phyloP scores from a whole-genome alignment of 768 basidiomycete genomes.

The Agaricus bisporus region DNA sequence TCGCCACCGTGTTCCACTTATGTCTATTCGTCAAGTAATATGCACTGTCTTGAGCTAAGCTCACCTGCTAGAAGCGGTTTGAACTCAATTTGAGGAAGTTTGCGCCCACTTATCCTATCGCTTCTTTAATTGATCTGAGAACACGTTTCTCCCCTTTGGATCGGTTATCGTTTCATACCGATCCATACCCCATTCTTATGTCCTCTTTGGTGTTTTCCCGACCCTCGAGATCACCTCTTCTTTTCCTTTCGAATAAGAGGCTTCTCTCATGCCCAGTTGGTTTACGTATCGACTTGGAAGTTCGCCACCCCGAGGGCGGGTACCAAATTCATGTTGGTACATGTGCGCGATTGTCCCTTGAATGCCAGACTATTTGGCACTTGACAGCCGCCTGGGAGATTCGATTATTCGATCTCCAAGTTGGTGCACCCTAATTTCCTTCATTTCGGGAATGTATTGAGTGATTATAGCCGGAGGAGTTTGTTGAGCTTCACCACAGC shows the following conservation, averaged over 20 bases:
- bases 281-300: too few relatives aligned
- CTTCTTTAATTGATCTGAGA: background rate
- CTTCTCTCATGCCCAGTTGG: background rate
- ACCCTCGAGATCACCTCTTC: too few relatives aligned
- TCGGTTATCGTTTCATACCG: background rate
- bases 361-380: background rate
- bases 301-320: too few relatives aligned
- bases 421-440: too few relatives aligned
- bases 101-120: background rate
- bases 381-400: background rate
- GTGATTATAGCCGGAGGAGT: background rate
- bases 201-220: background rate
- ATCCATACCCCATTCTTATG: background rate
- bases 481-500: too few relatives aligned
- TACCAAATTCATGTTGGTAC: too few relatives aligned
- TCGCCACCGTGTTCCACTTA: too few relatives aligned
- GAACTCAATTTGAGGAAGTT: background rate
- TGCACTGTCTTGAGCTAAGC: background rate
- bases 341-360: too few relatives aligned
- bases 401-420: too few relatives aligned
- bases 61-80: background rate
- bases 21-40: too few relatives aligned
- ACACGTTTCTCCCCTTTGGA: background rate
- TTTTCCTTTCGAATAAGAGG: background rate
- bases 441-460: too few relatives aligned